Evolutionary conservation across 2,329 filamentous ascomycete species (phyloP), one percentile per base, ranked within the genome.

Genomic region (Sporothrix humicola): DNA sequence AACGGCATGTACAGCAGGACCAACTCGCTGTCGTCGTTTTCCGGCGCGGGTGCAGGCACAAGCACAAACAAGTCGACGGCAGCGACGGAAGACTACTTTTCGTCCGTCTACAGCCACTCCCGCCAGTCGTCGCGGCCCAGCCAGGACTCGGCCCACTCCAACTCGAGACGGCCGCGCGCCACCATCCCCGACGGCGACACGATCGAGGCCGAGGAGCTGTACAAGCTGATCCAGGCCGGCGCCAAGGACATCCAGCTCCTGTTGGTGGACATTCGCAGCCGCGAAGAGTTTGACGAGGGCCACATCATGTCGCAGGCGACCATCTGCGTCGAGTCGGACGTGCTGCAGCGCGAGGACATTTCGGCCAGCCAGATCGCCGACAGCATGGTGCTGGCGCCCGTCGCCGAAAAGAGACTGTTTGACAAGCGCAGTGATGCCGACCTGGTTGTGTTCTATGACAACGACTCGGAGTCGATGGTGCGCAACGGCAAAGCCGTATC

Each of bases 381-480:
- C 74, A 90, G 90, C 74, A 86, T 95, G 77, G 86, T 94, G 1
- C 82, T 96, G 6, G 91, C 90, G 0, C 91, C 93, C 0, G 84
- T 89, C n/a, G 82, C 86, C n/a, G 96, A 99, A 80, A 90, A 92
- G 77, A 83, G 86, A 1, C 85, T 93, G 46, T 97, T 97, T 78
- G 90, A 89, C 58, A 84, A 89, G 73, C 88, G 91, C 15, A 87
- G 95, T 76, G 87, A 92, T 73, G 97, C 92, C 78, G 94, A 98
- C 77, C 83, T 98, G 58, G 88, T 99, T 12, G 93, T 99, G 0
- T 96, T 97, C 78, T 97, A 98, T 80, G 94, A 99, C 80, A 88
- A 95, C 76, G 75, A 87, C 80, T 85, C 93, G 79, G 73, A 87
- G 81, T 77, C 84, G 76, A 78, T 97, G 87, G 78, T 82, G 76